phyloP scores from a whole-genome alignment of 2,329 filamentous ascomycete species.

The Hypoxylon sp. region DNA sequence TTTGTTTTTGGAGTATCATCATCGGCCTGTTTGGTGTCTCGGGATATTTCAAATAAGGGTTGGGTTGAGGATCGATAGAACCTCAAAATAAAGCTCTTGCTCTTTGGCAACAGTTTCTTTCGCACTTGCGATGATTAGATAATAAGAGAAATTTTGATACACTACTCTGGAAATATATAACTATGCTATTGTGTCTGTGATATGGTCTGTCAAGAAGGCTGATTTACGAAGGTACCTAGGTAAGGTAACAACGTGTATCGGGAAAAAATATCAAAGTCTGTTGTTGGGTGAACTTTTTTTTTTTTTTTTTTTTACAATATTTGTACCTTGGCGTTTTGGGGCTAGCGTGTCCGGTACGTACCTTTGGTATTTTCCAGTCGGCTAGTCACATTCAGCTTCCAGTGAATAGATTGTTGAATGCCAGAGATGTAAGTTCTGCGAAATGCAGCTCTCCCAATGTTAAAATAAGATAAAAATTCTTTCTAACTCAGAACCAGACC shows the following conservation, averaged over 20 bases:
- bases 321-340: conserved; percentile 12
- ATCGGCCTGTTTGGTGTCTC: conserved; percentile 65
- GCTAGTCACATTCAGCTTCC: background rate
- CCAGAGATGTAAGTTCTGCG: background rate
- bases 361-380: background rate
- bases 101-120: background rate
- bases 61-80: background rate
- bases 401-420: background rate
- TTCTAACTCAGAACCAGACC: background rate
- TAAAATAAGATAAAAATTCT: background rate
- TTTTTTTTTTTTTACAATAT: background rate
- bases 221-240: background rate
- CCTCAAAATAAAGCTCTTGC: too few relatives aligned
- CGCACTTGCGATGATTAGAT: conserved; percentile 22
- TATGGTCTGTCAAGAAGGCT: background rate
- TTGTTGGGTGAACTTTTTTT: conserved; percentile 3
- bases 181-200: background rate
- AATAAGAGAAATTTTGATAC: background rate
- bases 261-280: too few relatives aligned
- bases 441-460: background rate
- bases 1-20: conserved; percentile 71
- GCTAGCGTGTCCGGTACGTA: background rate
- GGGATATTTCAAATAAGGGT: conserved; percentile 35
- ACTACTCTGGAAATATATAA: background rate
- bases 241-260: background rate